A percentile compares a stretch with the other conserved stretches of the same genome.
These are phyloP conservation scores for Globisporangium apiculatum DNA, from an alignment of 352 stramenopile species.

Conservation along the genomic window DNA sequence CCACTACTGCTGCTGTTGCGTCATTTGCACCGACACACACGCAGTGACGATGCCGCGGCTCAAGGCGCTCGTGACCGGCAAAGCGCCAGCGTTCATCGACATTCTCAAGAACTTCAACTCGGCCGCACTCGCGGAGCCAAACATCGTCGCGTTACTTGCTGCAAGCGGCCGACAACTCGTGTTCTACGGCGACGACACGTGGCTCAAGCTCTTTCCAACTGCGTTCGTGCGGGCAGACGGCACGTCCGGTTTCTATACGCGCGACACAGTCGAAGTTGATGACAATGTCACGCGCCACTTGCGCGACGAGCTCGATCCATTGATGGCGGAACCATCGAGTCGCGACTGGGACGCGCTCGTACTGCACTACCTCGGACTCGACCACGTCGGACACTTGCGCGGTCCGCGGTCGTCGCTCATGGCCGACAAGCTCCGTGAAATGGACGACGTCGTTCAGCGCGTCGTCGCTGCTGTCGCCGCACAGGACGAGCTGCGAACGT, in stretches of 20 bases:
- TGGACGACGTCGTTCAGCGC: conserved; percentile 63
- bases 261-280: conserved; percentile 84
- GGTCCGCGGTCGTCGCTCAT: conserved; percentile 76
- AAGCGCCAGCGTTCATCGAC: conserved; percentile 84
- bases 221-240: conserved; percentile 65
- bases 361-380: conserved; percentile 82
- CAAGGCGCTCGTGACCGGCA: conserved; percentile 82
- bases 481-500: conserved; percentile 40
- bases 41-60: conserved; percentile 84
- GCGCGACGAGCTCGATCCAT: conserved; percentile 73
- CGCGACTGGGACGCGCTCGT: conserved; percentile 80
- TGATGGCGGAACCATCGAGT: conserved; percentile 51
- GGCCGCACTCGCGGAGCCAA: conserved; percentile 63
- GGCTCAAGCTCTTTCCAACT: conserved; percentile 81
- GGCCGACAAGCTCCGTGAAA: conserved; percentile 75
- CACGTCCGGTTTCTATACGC: conserved; percentile 86
- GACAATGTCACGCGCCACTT: conserved; percentile 83
- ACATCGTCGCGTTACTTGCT: conserved; percentile 54
- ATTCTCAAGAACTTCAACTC: conserved; percentile 91
- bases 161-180: conserved; percentile 50
- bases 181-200: conserved; percentile 89
- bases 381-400: conserved; percentile 80
- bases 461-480: conserved; percentile 49
- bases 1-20: too few species aligned
- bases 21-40: not conserved